A percentile compares a stretch with the other conserved stretches of the same genome.
These are phyloP conservation scores for Fusarium irregulare DNA, from an alignment of 2,329 filamentous ascomycete species.

Conservation along the genomic window DNA sequence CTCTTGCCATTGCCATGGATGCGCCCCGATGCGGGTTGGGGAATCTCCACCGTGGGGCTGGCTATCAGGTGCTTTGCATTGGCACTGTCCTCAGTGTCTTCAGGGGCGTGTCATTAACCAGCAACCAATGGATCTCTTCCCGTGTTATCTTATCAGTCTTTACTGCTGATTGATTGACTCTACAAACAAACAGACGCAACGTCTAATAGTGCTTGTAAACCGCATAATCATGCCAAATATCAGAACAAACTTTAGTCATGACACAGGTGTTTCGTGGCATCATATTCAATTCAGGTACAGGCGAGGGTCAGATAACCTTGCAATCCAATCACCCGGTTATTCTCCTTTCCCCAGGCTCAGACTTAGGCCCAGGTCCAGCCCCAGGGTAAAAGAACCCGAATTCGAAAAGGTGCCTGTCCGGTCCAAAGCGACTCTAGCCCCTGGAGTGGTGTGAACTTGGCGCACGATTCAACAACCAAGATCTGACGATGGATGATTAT, in stretches of 20 bases:
- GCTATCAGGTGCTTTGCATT: conserved; percentile 11
- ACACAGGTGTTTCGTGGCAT: background rate
- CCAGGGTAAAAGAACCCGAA: conserved; percentile 23
- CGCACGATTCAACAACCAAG: background rate
- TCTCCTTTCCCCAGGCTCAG: conserved; percentile 16
- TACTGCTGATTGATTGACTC: background rate
- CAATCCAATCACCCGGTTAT: conserved; percentile 14
- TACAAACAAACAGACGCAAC: background rate
- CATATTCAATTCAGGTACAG: background rate
- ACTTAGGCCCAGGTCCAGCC: background rate
- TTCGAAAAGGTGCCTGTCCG: conserved; percentile 17
- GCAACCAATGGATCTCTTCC: background rate
- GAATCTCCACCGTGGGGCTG: conserved; percentile 28
- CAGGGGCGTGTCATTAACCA: conserved; percentile 22
- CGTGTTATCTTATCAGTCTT: background rate
- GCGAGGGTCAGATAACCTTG: conserved; percentile 1
- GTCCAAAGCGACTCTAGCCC: conserved; percentile 13
- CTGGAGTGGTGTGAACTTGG: background rate
- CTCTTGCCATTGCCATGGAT: conserved; percentile 15
- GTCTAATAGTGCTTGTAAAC: background rate
- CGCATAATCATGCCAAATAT: background rate
- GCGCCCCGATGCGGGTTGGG: conserved; percentile 40
- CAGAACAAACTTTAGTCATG: background rate
- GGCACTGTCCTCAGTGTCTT: background rate
- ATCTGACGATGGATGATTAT: background rate